These are phyloP conservation scores for Pichia sp. DNA, from an alignment of 1,139 yeast species.

Conservation along the genomic window DNA sequence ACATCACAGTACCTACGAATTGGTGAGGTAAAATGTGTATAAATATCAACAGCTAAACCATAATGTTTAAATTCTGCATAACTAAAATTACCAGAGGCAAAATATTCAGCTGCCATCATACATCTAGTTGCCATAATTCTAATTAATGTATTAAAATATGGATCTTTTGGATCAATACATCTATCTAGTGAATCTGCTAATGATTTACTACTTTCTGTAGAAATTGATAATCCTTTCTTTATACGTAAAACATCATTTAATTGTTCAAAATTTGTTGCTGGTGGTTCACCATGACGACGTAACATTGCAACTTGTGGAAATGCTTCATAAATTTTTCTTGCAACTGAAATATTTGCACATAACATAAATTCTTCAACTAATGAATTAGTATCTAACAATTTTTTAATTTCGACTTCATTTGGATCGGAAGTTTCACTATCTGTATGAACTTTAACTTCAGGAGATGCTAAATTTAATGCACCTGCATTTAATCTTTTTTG, in stretches of 20 bases:
- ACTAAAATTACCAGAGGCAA: slow-evolving; percentile 87
- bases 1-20: slow-evolving; percentile 97
- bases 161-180: slow-evolving; percentile 75
- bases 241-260: slow-evolving; percentile 84
- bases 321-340: slow-evolving; percentile 82
- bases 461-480: slow-evolving; percentile 93
- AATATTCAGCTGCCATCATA: slow-evolving; percentile 99
- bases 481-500: slow-evolving; percentile 89
- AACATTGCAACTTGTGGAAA: slow-evolving; percentile 98
- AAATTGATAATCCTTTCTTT: slow-evolving; percentile 73
- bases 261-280: slow-evolving; percentile 83
- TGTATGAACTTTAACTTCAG: slow-evolving; percentile 96
- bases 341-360: slow-evolving; percentile 94
- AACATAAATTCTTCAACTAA: slow-evolving; percentile 98
- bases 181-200: slow-evolving; percentile 91
- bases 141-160: slow-evolving; percentile 86
- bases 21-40: slow-evolving; percentile 98
- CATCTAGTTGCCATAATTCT: slow-evolving; percentile 98
- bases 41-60: slow-evolving; percentile 95
- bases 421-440: slow-evolving; percentile 98
- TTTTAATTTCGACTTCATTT: slow-evolving; percentile 87
- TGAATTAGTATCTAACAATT: slow-evolving; percentile 84
- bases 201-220: slow-evolving; percentile 82
- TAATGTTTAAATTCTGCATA: slow-evolving; percentile 95
- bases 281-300: slow-evolving; percentile 95